Percentiles rank a stretch among this genome's conserved stretches.
These are phyloP conservation scores for Linaria vulgaris DNA, from an alignment of 257 asterid genomes.

Conservation along the genomic window DNA sequence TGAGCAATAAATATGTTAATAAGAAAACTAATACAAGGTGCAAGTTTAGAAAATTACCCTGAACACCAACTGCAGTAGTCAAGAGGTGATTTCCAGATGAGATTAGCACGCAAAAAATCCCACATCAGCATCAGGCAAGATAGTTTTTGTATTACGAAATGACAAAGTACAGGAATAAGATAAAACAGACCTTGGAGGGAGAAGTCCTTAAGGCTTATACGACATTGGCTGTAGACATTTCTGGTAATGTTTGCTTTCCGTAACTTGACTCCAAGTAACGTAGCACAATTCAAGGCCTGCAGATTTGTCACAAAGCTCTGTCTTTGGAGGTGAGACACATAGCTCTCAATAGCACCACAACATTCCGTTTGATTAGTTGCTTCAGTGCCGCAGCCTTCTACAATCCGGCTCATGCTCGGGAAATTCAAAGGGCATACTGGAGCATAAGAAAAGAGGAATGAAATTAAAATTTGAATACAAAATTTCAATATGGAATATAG, in stretches of 20 bases:
- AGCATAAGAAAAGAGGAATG: slow-evolving; percentile 16
- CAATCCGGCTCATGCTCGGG: slow-evolving; percentile 64
- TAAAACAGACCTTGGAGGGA: slow-evolving; percentile 87
- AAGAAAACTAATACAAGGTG: neutral
- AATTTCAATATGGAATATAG: neutral
- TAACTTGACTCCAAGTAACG: slow-evolving; percentile 73
- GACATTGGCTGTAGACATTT: slow-evolving; percentile 75
- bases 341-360: slow-evolving; percentile 68
- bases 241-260: slow-evolving; percentile 69
- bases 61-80: slow-evolving; percentile 63
- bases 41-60: slow-evolving; percentile 49
- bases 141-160: slow-evolving; percentile 11
- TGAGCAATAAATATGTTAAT: neutral
- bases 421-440: slow-evolving; percentile 90
- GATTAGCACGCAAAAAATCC: slow-evolving; percentile 30
- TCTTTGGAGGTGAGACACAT: slow-evolving; percentile 83
- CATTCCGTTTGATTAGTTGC: slow-evolving; percentile 57
- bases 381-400: slow-evolving; percentile 57
- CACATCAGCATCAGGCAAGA: slow-evolving; percentile 34
- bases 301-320: slow-evolving; percentile 95
- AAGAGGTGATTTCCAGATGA: slow-evolving; percentile 35
- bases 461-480: slow-evolving; percentile 22
- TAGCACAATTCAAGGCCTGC: slow-evolving; percentile 95
- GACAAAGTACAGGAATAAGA: slow-evolving; percentile 19
- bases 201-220: slow-evolving; percentile 87